Evolutionary conservation across 176 grass and related monocot genomes (phyloP).

Genomic region (Canna indica): DNA sequence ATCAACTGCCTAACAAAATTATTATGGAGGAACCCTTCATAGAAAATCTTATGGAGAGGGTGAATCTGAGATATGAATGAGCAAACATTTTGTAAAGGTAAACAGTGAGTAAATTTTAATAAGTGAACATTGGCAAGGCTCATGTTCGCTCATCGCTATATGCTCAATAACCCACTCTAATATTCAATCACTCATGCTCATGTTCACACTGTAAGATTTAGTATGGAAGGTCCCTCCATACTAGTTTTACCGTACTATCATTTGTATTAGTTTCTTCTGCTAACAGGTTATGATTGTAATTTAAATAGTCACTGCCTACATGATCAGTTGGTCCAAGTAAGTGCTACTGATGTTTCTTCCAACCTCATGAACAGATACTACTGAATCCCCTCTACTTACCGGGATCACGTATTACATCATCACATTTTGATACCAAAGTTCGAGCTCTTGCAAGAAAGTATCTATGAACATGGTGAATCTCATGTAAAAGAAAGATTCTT

Average conservation of each 20-base stretch:
- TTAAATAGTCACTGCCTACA: background rate
- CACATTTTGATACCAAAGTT: conserved; percentile 72
- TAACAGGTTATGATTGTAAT: background rate
- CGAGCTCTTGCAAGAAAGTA: conserved; percentile 75
- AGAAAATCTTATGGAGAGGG: too few relatives aligned
- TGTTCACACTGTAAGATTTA: background rate
- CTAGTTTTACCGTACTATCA: background rate
- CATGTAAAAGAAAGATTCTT: background rate
- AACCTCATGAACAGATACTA: conserved; percentile 34
- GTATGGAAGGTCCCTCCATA: background rate
- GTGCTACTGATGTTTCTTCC: background rate
- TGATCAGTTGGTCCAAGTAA: background rate
- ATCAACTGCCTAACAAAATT: too few relatives aligned
- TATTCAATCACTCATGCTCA: too few relatives aligned
- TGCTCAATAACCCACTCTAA: too few relatives aligned
- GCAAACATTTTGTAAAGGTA: too few relatives aligned
- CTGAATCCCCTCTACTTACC: conserved; percentile 60
- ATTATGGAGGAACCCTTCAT: too few relatives aligned
- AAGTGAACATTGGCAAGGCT: too few relatives aligned
- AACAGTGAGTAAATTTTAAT: too few relatives aligned
- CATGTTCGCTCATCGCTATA: too few relatives aligned
- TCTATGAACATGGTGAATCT: conserved; percentile 25
- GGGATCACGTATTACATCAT: conserved; percentile 70
- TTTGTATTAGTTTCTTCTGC: background rate
- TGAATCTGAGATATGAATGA: too few relatives aligned